Conservation (phyloP, 2,329 filamentous ascomycete genomes). For the Trichoderma gracile region DNA sequence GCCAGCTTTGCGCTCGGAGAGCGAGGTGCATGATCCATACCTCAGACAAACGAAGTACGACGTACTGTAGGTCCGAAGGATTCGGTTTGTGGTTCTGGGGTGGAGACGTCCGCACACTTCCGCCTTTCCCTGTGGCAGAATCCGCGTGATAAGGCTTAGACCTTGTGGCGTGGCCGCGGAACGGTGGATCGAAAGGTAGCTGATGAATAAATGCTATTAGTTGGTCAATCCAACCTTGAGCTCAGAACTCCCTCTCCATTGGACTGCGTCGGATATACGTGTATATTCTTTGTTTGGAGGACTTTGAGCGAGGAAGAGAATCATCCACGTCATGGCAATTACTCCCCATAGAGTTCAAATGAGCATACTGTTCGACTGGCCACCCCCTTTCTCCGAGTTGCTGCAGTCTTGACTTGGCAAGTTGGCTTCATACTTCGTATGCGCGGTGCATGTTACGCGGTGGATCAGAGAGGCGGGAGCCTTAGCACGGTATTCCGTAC, state of each 20-base stretch:
- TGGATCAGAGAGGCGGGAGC: slow-evolving; percentile 31
- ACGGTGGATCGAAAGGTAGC: neutral
- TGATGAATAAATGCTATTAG: slow-evolving; percentile 15
- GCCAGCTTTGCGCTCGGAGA: slow-evolving; percentile 1
- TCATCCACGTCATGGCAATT: neutral
- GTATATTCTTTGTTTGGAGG: neutral
- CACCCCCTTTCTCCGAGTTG: neutral
- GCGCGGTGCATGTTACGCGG: slow-evolving; percentile 15
- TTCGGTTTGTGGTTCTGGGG: slow-evolving; percentile 11
- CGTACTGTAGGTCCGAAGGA: slow-evolving; percentile 20
- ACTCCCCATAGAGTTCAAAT: neutral
- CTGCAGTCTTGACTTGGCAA: no score
- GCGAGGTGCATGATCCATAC: neutral
- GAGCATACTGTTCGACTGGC: neutral
- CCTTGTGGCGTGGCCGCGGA: neutral
- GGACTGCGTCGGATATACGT: neutral
- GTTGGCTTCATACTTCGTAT: neutral
- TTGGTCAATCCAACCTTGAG: neutral
- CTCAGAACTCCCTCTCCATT: neutral
- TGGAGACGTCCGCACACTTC: slow-evolving; percentile 10
- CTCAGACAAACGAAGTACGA: neutral
- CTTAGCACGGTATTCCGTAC: slow-evolving; percentile 28
- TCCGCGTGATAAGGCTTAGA: slow-evolving; percentile 18
- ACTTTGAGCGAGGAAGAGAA: neutral
- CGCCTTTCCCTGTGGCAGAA: neutral